Evolutionary conservation across 306 rosid species (phyloP).

Genomic region (Dryas alaskensis): DNA sequence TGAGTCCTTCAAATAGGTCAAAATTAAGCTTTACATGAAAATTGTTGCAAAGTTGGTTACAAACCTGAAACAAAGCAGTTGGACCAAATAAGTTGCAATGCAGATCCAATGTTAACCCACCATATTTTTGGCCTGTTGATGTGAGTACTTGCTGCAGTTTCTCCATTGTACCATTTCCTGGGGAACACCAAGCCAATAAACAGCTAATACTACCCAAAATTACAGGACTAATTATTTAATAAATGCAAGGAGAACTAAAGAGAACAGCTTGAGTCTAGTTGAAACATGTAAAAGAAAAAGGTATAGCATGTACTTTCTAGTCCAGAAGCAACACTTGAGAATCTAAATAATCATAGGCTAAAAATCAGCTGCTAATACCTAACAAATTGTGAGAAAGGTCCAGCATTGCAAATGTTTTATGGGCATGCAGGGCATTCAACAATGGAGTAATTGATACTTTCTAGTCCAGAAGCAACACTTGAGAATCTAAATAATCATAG

Average conservation of each 20-base stretch:
- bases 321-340: constrained; percentile 15
- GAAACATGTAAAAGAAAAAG: constrained; percentile 20
- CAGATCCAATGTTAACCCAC: constrained; percentile 75
- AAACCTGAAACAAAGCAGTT: constrained; percentile 74
- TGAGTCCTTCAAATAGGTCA: background rate
- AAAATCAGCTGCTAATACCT: constrained; percentile 45
- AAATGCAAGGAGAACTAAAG: constrained; percentile 7
- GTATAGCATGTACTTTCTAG: background rate
- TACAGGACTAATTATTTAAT: background rate
- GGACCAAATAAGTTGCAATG: constrained; percentile 90
- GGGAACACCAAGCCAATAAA: constrained; percentile 28
- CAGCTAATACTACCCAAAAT: constrained; percentile 18
- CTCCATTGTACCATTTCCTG: constrained; percentile 88
- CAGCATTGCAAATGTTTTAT: constrained; percentile 70
- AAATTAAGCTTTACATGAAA: constrained; percentile 5
- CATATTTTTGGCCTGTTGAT: constrained; percentile 64
- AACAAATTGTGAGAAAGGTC: constrained; percentile 90
- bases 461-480: constrained; percentile 19
- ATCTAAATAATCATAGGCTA: background rate
- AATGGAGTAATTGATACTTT: constrained; percentile 32
- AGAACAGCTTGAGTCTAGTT: background rate
- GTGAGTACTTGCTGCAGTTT: constrained; percentile 74
- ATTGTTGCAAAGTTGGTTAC: constrained; percentile 21
- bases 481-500: background rate
- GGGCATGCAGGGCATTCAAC: constrained; percentile 67